A percentile compares a stretch with the other conserved stretches of the same genome.
phyloP scores from a whole-genome alignment of 164 flowering plant species.

The Macadamia integrifolia region DNA sequence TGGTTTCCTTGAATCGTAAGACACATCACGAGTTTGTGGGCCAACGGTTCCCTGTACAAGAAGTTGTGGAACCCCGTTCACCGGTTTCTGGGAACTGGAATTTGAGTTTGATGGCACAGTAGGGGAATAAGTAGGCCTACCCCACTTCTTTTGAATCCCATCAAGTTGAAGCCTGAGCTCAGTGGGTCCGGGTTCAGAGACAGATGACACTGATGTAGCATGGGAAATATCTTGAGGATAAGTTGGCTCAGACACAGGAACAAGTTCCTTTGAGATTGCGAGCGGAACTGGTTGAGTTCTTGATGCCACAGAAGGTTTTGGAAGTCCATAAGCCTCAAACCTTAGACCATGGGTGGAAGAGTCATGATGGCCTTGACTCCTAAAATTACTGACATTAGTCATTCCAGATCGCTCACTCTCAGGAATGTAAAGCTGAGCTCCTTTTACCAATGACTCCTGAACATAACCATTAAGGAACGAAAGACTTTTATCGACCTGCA shows the following conservation, averaged over 20 bases:
- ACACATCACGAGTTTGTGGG: constrained; percentile 36
- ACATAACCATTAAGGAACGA: constrained; percentile 69
- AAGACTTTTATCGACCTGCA: constrained; percentile 43
- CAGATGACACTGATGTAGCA: constrained; percentile 24
- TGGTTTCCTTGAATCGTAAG: constrained; percentile 46
- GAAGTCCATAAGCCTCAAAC: constrained; percentile 96
- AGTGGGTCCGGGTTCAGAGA: constrained; percentile 38
- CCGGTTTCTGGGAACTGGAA: constrained; percentile 36
- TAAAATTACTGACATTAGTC: constrained; percentile 37
- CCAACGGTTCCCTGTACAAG: constrained; percentile 19
- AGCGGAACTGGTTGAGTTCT: constrained; percentile 26
- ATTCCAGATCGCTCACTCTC: constrained; percentile 70
- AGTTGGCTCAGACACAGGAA: constrained; percentile 53
- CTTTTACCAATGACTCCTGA: constrained; percentile 61
- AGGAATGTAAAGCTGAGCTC: constrained; percentile 82
- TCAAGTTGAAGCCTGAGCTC: constrained; percentile 79
- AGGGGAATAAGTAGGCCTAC: constrained; percentile 62
- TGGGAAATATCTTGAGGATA: constrained; percentile 42
- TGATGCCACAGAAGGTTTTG: constrained; percentile 54
- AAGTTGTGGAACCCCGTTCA: constrained; percentile 43
- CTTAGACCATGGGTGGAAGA: constrained; percentile 60
- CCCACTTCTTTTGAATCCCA: constrained; percentile 98
- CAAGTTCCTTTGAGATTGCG: constrained; percentile 53
- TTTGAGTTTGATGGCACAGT: constrained; percentile 44
- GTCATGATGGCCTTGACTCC: constrained; percentile 55